These are phyloP conservation scores for Cytospora leucostoma DNA, from an alignment of 2,329 filamentous ascomycete genomes.

Conservation along the genomic window DNA sequence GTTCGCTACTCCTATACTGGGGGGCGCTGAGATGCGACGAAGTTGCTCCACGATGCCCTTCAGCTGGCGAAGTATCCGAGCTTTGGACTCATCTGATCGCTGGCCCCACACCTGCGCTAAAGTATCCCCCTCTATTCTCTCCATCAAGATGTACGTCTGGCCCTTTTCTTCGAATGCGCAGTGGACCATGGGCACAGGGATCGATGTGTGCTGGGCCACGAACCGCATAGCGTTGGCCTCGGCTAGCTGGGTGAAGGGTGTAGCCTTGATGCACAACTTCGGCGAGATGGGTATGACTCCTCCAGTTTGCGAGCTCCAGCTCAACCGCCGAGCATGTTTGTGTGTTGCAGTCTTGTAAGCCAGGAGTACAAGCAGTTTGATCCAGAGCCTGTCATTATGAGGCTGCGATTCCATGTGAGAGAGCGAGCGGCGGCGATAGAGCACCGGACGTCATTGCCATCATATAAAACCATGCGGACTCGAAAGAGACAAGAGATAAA, in stretches of 20 bases:
- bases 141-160: constrained; percentile 11
- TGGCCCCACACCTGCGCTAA: not conserved
- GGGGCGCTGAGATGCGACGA: not conserved
- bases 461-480: not conserved
- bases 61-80: constrained; percentile 3
- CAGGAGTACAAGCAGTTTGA: constrained; percentile 18
- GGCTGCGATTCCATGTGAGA: constrained; percentile 16
- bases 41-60: not conserved
- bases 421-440: not conserved
- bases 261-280: constrained; percentile 16
- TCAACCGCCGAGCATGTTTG: constrained; percentile 9
- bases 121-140: constrained; percentile 9
- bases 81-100: constrained; percentile 8
- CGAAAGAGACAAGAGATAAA: not conserved
- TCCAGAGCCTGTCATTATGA: constrained; percentile 20
- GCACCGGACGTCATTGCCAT: constrained; percentile 7
- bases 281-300: constrained; percentile 10
- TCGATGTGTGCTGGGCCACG: constrained; percentile 4
- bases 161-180: constrained; percentile 13
- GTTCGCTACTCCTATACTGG: not conserved
- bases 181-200: constrained; percentile 21
- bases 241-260: constrained; percentile 12
- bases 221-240: constrained; percentile 18
- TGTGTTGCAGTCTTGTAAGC: constrained; percentile 15
- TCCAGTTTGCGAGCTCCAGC: not conserved